Conservation (phyloP, 2,329 filamentous ascomycete species). For the Colletotrichum sp. region DNA sequence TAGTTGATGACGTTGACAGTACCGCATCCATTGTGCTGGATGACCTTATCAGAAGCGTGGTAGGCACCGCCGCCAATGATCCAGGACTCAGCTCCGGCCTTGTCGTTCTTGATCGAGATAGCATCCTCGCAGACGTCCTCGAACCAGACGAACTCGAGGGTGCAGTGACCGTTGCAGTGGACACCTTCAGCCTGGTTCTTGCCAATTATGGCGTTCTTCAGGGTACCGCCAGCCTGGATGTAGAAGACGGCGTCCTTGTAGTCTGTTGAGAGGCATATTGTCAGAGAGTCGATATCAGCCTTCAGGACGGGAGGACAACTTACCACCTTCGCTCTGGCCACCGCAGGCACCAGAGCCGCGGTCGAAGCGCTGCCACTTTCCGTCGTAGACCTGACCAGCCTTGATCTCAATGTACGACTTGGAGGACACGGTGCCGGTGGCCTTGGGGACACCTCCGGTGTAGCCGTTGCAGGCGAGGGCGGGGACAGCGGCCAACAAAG, state of each 20-base stretch:
- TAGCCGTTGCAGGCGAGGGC: conserved; percentile 34
- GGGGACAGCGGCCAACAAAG: conserved; percentile 28
- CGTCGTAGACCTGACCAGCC: conserved; percentile 36
- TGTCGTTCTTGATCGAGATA: conserved; percentile 25
- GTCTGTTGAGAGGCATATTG: conserved; percentile 21
- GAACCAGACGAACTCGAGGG: conserved; percentile 35
- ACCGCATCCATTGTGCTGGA: conserved; percentile 53
- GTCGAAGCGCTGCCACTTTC: conserved; percentile 40
- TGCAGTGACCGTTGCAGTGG: conserved; percentile 48
- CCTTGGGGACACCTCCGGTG: conserved; percentile 33
- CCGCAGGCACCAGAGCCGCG: conserved; percentile 44
- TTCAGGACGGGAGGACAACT: not conserved
- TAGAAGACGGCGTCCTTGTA: conserved; percentile 48
- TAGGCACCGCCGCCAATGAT: conserved; percentile 47
- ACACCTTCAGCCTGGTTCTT: conserved; percentile 43
- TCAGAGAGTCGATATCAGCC: not conserved
- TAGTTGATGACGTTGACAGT: conserved; percentile 44
- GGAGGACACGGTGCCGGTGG: conserved; percentile 28
- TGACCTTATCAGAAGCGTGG: conserved; percentile 48
- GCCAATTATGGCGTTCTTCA: conserved; percentile 54
- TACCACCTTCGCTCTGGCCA: conserved; percentile 45
- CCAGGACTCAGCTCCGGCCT: conserved; percentile 9
- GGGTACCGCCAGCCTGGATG: conserved; percentile 44
- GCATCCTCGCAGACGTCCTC: conserved; percentile 31
- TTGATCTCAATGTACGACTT: conserved; percentile 27